Conservation (phyloP, 192 early-diverging fungal species). For the Coemansia sp. region DNA sequence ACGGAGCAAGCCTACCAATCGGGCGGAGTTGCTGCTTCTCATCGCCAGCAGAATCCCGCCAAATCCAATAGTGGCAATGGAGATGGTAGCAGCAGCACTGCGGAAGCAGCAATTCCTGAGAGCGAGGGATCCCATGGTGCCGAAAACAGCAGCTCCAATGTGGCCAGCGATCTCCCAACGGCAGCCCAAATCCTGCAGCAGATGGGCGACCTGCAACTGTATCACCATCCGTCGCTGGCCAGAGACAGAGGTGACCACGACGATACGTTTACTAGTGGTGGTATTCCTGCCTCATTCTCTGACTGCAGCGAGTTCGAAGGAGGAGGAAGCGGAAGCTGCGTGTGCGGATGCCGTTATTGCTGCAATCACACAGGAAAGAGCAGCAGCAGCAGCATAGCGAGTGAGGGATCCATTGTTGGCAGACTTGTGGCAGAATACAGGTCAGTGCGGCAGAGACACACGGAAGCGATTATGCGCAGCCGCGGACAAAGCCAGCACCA, state of each 20-base stretch:
- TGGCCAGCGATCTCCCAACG: not conserved
- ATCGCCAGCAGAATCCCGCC: too few species aligned
- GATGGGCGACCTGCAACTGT: slow-evolving; percentile 30
- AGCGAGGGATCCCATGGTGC: not conserved
- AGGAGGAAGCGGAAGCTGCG: not conserved
- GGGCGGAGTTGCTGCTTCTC: too few species aligned
- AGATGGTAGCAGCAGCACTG: too few species aligned
- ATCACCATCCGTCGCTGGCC: not conserved
- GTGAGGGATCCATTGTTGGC: not conserved
- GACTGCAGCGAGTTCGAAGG: not conserved
- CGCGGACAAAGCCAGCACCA: slow-evolving; percentile 11
- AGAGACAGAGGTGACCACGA: not conserved
- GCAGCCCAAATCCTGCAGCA: not conserved
- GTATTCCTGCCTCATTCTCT: not conserved
- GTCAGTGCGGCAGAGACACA: slow-evolving; percentile 22
- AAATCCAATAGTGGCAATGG: too few species aligned
- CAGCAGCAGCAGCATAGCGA: not conserved
- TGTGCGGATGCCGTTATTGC: not conserved
- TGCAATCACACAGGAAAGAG: not conserved
- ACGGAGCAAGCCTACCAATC: slow-evolving; percentile 4
- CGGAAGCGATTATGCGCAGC: slow-evolving; percentile 2
- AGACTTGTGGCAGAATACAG: slow-evolving; percentile 31
- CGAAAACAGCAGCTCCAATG: not conserved
- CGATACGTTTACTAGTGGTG: not conserved
- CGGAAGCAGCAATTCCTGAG: too few species aligned